phyloP scores from a whole-genome alignment of 1,139 yeast species.

The Taphrina flavorubra region DNA sequence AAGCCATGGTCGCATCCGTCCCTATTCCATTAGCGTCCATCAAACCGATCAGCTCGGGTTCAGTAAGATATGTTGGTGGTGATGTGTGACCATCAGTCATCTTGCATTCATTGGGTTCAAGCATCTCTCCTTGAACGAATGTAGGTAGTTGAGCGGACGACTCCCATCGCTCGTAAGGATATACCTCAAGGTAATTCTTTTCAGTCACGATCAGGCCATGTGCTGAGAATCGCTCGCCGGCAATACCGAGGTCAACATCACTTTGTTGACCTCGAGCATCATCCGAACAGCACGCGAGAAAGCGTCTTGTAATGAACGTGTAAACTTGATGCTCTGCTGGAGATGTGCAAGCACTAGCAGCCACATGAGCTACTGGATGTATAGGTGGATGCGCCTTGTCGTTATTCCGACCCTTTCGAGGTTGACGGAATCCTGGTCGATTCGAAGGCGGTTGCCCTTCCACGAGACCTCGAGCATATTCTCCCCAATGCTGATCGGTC shows the following conservation, averaged over 20 bases:
- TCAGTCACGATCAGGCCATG: constrained; percentile 75
- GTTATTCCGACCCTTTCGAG: constrained; percentile 80
- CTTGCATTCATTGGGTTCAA: constrained; percentile 62
- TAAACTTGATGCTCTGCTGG: constrained; percentile 72
- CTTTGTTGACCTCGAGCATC: constrained; percentile 84
- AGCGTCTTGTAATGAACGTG: constrained; percentile 84
- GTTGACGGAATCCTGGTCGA: constrained; percentile 57
- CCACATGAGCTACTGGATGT: constrained; percentile 69
- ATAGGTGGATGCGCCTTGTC: constrained; percentile 99
- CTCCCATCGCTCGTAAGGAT: constrained; percentile 80
- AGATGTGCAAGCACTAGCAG: constrained; percentile 54
- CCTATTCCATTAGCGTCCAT: constrained; percentile 99
- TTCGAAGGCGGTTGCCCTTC: constrained; percentile 46
- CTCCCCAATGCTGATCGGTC: constrained; percentile 58
- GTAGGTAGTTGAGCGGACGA: constrained; percentile 68
- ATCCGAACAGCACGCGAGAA: constrained; percentile 87
- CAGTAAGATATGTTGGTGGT: constrained; percentile 85
- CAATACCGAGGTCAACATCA: constrained; percentile 74
- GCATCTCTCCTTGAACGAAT: constrained; percentile 62
- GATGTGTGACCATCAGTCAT: constrained; percentile 76
- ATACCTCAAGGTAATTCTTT: constrained; percentile 78
- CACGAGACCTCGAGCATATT: constrained; percentile 54
- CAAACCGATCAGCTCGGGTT: constrained; percentile 84
- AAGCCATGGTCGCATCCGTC: constrained; percentile 98
- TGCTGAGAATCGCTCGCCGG: constrained; percentile 70